A percentile compares a stretch with the other conserved stretches of the same genome.
Evolutionary conservation across 805 yeast genomes (phyloP).

Genomic region (Wickerhamomyces rabaulensis): DNA sequence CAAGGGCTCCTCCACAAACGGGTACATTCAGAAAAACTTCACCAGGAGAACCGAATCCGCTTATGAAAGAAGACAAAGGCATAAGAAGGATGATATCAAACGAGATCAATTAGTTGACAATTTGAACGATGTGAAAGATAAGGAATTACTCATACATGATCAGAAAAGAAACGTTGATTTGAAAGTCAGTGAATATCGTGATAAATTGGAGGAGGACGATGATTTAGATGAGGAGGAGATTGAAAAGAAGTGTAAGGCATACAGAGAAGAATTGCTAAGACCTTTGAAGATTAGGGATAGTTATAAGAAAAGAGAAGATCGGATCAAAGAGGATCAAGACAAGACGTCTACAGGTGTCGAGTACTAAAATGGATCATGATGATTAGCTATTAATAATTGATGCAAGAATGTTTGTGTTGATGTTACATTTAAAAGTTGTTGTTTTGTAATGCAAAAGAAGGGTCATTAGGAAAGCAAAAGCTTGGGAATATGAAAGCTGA

Average conservation of each 20-base stretch:
- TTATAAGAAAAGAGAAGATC: slow-evolving; percentile 10
- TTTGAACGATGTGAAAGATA: slow-evolving; percentile 11
- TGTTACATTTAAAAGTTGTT: too few species aligned
- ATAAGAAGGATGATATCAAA: slow-evolving; percentile 10
- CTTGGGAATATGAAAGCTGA: too few species aligned
- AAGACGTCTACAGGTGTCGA: slow-evolving; percentile 1
- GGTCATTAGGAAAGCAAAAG: too few species aligned
- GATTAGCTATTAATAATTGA: background rate
- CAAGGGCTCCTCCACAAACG: slow-evolving; percentile 61
- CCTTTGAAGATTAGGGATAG: slow-evolving; percentile 7
- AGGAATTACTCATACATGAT: slow-evolving; percentile 16
- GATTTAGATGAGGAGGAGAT: slow-evolving; percentile 33
- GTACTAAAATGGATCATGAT: background rate
- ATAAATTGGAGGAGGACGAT: slow-evolving; percentile 42
- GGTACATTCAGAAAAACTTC: slow-evolving; percentile 45
- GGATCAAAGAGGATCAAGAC: slow-evolving; percentile 2
- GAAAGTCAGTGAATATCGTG: slow-evolving; percentile 45
- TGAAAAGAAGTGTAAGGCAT: slow-evolving; percentile 26
- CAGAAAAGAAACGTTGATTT: slow-evolving; percentile 24
- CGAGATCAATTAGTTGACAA: slow-evolving; percentile 5
- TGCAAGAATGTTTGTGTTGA: background rate
- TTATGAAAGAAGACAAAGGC: slow-evolving; percentile 31
- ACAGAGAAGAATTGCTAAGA: slow-evolving; percentile 19
- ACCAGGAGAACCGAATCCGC: slow-evolving; percentile 30
- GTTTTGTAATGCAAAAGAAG: too few species aligned